Conservation (phyloP, 176 grass and related monocot species). For the Phragmites australis region DNA sequence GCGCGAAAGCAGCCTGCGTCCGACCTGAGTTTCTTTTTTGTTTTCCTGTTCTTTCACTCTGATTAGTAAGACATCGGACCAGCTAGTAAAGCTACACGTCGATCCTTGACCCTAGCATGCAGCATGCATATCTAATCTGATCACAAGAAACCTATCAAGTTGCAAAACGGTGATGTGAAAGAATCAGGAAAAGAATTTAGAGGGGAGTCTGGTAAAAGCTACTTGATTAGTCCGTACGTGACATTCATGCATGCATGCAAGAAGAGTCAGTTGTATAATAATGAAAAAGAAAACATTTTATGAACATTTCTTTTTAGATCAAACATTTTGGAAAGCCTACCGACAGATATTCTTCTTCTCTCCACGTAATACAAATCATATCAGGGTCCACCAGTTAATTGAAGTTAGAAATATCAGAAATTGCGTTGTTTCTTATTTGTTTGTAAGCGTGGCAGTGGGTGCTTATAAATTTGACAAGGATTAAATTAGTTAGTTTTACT, state of each 20-base stretch:
- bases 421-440: background rate
- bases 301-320: background rate
- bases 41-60: conserved; percentile 28
- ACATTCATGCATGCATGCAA: background rate
- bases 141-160: background rate
- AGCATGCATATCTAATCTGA: conserved; percentile 4
- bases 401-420: background rate
- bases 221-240: background rate
- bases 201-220: background rate
- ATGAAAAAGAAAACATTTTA: background rate
- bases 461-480: background rate
- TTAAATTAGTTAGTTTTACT: background rate
- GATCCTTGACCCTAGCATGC: background rate
- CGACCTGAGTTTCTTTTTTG: background rate
- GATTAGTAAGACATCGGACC: background rate
- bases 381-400: background rate
- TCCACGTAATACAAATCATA: background rate
- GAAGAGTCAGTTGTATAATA: background rate
- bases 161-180: background rate
- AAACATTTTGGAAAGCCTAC: conserved; percentile 4
- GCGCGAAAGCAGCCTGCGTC: conserved; percentile 27
- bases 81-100: background rate
- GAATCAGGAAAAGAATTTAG: background rate
- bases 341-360: background rate
- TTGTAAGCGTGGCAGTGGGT: background rate